Base-by-base conservation (phyloP, 164 flowering plant species). In the Stephania japonica region DNA sequence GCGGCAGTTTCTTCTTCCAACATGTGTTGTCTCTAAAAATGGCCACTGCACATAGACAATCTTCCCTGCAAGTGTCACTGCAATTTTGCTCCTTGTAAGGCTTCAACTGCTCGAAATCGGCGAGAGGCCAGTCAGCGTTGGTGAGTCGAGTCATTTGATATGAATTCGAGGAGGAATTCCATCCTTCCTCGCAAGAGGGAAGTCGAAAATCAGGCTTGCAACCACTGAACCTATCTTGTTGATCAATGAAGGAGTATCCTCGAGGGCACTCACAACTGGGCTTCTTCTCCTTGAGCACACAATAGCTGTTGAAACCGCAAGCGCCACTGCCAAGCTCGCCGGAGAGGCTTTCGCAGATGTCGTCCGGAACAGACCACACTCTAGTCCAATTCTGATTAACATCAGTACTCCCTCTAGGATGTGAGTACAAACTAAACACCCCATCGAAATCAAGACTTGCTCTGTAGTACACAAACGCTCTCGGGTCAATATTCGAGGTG, bases 261-360 rank as follows among this genome's bases (percentile, higher is more conserved):
- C 63, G 53, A 14, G 87, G 86, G 73, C 90, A 89, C 0, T 59
- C 13, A 71, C 91, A 87, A 6, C 0, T 64, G 12, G 85, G 79
- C 47, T 78, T 77, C 27, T 42, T 24, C 7, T 79, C 68, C 10
- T 65, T 65, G 38, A 81, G 61, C 1, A 13, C 72, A 66, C 91
- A 88, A 43, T 80, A 80, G 76, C 83, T 85, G 64, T 86, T 85
- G 71, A 69, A 82, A 25, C 89, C 92, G 72, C 92, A 88, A 41
- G 78, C 78, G 13, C 86, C 87, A 42, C 85, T 74, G 0, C 84
- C 90, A 13, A 26, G 16, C 0, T 11, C 19, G 5, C 3, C 56
- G 0, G 0, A 0, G n/a, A 75, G 56, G 0, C 7, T 27, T 3
- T 0, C 7, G 67, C 87, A 87, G 7, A 85, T 80, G 27, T 87